Percentiles rank a stretch among this genome's conserved stretches.
Evolutionary conservation across 345 rosid species (phyloP).

Genomic region (Lagerstroemia speciosa): DNA sequence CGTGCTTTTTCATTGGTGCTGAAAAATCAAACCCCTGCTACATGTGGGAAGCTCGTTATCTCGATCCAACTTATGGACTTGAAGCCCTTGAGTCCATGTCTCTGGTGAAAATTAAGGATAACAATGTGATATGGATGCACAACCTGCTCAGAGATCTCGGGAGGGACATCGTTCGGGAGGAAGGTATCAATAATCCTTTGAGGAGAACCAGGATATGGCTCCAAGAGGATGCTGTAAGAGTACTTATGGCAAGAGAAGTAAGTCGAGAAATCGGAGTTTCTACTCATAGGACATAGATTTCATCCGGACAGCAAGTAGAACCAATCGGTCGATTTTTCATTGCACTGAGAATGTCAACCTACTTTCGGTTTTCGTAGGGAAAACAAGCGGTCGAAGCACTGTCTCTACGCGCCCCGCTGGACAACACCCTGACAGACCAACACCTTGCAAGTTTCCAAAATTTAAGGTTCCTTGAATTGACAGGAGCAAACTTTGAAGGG

Average conservation of each 20-base stretch:
- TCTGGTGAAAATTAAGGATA: not conserved
- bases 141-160: not conserved
- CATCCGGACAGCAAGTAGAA: no score
- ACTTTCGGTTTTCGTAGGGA: not conserved
- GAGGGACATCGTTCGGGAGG: not conserved
- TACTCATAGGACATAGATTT: no score
- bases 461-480: not conserved
- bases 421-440: not conserved
- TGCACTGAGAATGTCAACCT: not conserved
- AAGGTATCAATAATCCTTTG: not conserved
- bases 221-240: rapidly evolving
- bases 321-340: no score
- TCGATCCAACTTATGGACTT: not conserved
- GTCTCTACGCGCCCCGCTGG: no score
- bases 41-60: not conserved
- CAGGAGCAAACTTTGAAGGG: not conserved
- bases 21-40: not conserved
- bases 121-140: constrained; percentile 2
- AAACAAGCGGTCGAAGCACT: not conserved
- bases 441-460: not conserved
- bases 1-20: not conserved
- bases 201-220: not conserved
- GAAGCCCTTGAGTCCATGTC: not conserved
- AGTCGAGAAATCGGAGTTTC: not conserved
- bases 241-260: not conserved